Evolutionary conservation across 495 filamentous ascomycete genomes (phyloP).

Genomic region (Beverwykella pulmonaria): DNA sequence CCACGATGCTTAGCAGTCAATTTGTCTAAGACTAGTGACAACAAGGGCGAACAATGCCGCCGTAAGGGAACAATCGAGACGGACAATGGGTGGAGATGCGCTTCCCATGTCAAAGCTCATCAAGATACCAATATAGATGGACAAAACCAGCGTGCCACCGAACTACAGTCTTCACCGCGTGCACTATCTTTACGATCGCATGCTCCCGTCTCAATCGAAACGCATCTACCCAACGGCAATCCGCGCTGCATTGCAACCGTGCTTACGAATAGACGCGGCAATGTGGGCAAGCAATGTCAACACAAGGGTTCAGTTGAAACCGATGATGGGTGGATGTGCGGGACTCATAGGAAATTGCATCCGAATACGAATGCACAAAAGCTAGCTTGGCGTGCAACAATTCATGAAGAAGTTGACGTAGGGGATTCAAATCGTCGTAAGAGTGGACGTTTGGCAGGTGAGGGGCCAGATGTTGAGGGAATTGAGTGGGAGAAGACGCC

Average conservation of each 20-base stretch:
- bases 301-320: not conserved
- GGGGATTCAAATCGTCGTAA: not conserved
- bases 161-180: not conserved
- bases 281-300: not conserved
- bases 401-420: no score
- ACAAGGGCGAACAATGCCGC: not conserved
- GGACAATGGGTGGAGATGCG: not conserved
- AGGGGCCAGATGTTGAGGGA: not conserved
- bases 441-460: not conserved
- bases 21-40: not conserved
- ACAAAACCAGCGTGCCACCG: not conserved
- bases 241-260: not conserved
- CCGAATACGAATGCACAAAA: not conserved
- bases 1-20: not conserved
- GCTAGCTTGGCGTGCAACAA: no score
- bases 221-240: not conserved
- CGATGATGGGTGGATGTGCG: not conserved
- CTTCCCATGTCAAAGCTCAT: not conserved
- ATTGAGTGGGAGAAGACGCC: slow-evolving; percentile 4
- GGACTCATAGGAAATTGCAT: not conserved
- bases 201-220: not conserved
- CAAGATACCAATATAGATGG: not conserved
- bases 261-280: no score
- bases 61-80: not conserved
- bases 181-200: not conserved